phyloP scores from a whole-genome alignment of 169 alveolate genomes.

The Babesia ovis region DNA sequence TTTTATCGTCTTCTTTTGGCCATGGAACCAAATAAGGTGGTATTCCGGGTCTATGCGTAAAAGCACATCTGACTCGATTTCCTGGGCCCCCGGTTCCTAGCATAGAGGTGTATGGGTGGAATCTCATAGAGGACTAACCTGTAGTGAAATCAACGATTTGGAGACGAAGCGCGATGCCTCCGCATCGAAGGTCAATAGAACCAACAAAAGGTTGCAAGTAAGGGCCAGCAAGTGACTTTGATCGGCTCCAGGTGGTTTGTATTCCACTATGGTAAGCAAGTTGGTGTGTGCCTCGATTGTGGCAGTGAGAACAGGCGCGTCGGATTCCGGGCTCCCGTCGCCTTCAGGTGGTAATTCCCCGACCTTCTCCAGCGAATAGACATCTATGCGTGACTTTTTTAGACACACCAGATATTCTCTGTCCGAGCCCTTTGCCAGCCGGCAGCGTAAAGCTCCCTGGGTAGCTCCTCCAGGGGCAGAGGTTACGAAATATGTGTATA shows the following conservation, averaged over 20 bases:
- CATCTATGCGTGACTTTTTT: conserved; percentile 57
- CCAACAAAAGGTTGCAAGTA: conserved; percentile 30
- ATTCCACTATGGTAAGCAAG: conserved; percentile 47
- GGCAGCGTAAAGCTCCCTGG: conserved; percentile 49
- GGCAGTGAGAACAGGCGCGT: conserved; percentile 50
- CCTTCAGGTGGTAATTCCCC: not conserved
- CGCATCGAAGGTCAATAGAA: conserved; percentile 49
- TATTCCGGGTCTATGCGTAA: conserved; percentile 50
- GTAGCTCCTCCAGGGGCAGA: conserved; percentile 67
- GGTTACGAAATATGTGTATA: conserved; percentile 60
- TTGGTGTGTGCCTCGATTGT: conserved; percentile 47
- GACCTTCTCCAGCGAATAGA: conserved; percentile 48
- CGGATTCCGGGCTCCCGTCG: conserved; percentile 4
- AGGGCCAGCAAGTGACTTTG: conserved; percentile 59
- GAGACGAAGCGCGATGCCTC: conserved; percentile 25
- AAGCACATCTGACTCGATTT: conserved; percentile 30
- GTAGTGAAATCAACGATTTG: conserved; percentile 33
- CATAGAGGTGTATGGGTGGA: not conserved
- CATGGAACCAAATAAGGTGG: conserved; percentile 50
- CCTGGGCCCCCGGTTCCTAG: conserved; percentile 41
- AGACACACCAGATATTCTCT: conserved; percentile 62
- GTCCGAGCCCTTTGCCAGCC: conserved; percentile 45
- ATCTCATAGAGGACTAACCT: conserved; percentile 8
- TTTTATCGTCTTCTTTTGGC: conserved; percentile 43
- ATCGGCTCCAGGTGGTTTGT: conserved; percentile 55